Evolutionary conservation across 108 stramenopile species (phyloP).

Genomic region (Skeletonema potamos): DNA sequence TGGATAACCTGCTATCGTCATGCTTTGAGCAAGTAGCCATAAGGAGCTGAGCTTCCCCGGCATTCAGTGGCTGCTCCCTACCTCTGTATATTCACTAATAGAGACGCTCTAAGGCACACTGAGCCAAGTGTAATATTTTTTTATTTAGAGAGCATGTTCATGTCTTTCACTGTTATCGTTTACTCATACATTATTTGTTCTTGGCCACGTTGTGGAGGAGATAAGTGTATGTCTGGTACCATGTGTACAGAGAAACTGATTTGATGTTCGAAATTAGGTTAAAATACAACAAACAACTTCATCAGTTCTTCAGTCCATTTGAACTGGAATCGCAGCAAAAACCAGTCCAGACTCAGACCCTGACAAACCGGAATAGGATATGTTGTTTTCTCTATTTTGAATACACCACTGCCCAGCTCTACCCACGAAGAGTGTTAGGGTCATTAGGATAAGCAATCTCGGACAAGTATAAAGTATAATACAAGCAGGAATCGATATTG

Average conservation of each 20-base stretch:
- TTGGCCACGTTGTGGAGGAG: too few species aligned
- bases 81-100: neutral
- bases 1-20: neutral
- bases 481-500: slow-evolving; percentile 20
- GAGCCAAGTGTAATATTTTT: slow-evolving; percentile 1
- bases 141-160: slow-evolving; percentile 1
- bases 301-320: slow-evolving; percentile 11
- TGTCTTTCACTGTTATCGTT: neutral
- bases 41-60: neutral
- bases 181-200: neutral
- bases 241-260: neutral
- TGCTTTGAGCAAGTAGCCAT: neutral
- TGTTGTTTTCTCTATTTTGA: slow-evolving; percentile 9
- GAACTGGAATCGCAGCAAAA: slow-evolving; percentile 30
- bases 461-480: slow-evolving; percentile 23
- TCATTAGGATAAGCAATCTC: slow-evolving; percentile 12
- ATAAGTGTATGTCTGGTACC: too few species aligned
- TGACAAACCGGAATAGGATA: slow-evolving; percentile 10
- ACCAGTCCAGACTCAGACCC: slow-evolving; percentile 13
- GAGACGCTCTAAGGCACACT: neutral
- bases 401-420: slow-evolving; percentile 21
- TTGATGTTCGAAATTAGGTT: too few species aligned
- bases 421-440: slow-evolving; percentile 9
- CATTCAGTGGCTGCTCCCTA: neutral
- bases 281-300: neutral